Conservation (phyloP, 2,329 filamentous ascomycete species). For the Arthroderma uncinatum region DNA sequence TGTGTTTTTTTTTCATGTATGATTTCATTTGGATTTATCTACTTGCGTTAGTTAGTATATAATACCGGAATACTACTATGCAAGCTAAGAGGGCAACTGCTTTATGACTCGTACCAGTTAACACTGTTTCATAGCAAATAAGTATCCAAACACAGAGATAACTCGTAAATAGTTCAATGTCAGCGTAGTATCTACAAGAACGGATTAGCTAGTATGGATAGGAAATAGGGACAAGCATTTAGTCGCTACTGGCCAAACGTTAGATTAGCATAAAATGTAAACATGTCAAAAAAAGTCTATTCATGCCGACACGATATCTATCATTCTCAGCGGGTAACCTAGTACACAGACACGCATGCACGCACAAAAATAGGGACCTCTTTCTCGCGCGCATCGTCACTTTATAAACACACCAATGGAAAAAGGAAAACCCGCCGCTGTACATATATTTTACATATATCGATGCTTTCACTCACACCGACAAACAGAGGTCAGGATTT, state of each 20-base stretch:
- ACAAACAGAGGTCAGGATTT: background rate
- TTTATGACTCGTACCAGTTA: too few relatives aligned
- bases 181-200: too few relatives aligned
- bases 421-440: constrained; percentile 3
- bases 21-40: background rate
- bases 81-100: background rate
- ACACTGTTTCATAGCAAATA: too few relatives aligned
- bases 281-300: constrained; percentile 5
- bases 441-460: constrained; percentile 7
- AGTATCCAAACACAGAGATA: too few relatives aligned
- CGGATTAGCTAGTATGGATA: too few relatives aligned
- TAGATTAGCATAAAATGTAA: background rate
- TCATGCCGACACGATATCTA: constrained; percentile 6
- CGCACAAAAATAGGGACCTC: background rate
- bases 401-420: background rate
- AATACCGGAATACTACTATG: background rate
- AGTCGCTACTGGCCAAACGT: too few relatives aligned
- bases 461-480: background rate
- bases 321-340: constrained; percentile 5
- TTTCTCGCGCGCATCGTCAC: background rate
- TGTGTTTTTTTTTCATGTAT: background rate
- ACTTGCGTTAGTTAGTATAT: background rate
- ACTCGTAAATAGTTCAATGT: too few relatives aligned
- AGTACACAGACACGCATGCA: constrained; percentile 4
- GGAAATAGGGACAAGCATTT: too few relatives aligned